Base-by-base conservation (phyloP, 2,329 filamentous ascomycete genomes). In the Leptosphaerulina australis region DNA sequence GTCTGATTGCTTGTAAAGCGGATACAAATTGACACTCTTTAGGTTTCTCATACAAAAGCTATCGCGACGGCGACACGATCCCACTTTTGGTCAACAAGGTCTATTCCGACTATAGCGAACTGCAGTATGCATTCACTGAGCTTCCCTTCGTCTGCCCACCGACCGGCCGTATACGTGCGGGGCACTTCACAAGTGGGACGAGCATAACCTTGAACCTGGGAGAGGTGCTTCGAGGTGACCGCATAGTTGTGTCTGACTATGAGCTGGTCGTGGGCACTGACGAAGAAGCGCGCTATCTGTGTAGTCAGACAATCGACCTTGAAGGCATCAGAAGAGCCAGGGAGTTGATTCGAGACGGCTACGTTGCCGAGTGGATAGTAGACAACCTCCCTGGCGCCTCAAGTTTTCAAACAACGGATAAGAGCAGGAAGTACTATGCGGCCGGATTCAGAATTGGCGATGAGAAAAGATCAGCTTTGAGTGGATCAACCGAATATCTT, bases 301-400 rank as follows among this genome's bases (percentile, higher is more conserved):
- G 91, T 75, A 87, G 81, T 28, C 81, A 81, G 40, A 80, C 87
- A 45, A 78, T 94, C 12, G 82, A 83, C 55, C 80, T 83, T 29
- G 78, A 79, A 35, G 87, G 86, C 36, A 72, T 95, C 50, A 80
- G 82, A 61, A 83, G 84, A 68, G 88, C 88, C 4, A 83, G 82
- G 60, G 79, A 91, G 55, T 76, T 96, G 64, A 86, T 96, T 29
- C 82, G 82, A 53, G 83, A 91, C 44, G 89, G 88, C 26, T 95
- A 94, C 70, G 85, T 94, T n/a, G 86, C 87, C 2, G 91, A 96
- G 73, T 96, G 91, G 91, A 95, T 96, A 60, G 88, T 94, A 57
- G 91, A 96, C 72, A 96, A 96, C 64, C 79, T 96, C 8, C 91
- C 91, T 1, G 91, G 91, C 5, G 91, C 91, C 26, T 95, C 91